These are phyloP conservation scores for Hemileccinum rubropunctum DNA, from an alignment of 768 basidiomycete species.

Conservation along the genomic window DNA sequence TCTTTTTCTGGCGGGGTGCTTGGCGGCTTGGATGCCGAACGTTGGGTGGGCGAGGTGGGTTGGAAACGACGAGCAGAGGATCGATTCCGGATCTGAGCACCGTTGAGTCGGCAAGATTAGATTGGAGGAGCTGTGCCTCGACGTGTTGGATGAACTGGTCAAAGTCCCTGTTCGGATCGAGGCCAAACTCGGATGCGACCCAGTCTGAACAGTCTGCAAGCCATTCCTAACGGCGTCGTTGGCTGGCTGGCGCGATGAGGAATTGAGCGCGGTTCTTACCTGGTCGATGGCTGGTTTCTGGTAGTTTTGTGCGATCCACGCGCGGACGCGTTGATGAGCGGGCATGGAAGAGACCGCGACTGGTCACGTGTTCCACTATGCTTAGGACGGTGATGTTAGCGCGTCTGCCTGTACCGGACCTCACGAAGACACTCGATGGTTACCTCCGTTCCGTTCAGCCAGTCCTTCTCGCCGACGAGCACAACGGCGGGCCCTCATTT, in stretches of 20 bases:
- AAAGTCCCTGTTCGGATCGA: conserved; percentile 48
- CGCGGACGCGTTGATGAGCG: conserved; percentile 32
- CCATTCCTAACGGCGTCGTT: conserved; percentile 56
- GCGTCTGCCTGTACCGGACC: conserved; percentile 79
- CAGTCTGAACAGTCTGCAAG: conserved; percentile 69
- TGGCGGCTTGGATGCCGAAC: not conserved
- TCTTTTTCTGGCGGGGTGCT: conserved; percentile 9
- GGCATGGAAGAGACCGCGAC: conserved; percentile 17
- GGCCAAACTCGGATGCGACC: conserved; percentile 47
- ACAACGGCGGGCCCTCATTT: conserved; percentile 51
- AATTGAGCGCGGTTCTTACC: conserved; percentile 33
- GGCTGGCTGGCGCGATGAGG: not conserved
- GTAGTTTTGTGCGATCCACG: conserved; percentile 57
- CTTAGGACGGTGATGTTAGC: conserved; percentile 19
- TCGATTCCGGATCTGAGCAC: conserved; percentile 62
- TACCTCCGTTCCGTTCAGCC: conserved; percentile 82
- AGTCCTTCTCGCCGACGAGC: conserved; percentile 72
- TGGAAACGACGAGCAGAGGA: conserved; percentile 16
- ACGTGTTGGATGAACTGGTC: conserved; percentile 53
- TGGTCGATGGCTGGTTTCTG: conserved; percentile 63
- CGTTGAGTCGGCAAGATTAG: conserved; percentile 72
- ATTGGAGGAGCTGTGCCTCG: conserved; percentile 66
- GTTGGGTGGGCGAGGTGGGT: conserved; percentile 3
- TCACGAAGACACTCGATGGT: conserved; percentile 68
- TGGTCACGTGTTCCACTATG: conserved; percentile 15